These are phyloP conservation scores for Daldinia loculata DNA, from an alignment of 495 filamentous ascomycete genomes.

Conservation along the genomic window DNA sequence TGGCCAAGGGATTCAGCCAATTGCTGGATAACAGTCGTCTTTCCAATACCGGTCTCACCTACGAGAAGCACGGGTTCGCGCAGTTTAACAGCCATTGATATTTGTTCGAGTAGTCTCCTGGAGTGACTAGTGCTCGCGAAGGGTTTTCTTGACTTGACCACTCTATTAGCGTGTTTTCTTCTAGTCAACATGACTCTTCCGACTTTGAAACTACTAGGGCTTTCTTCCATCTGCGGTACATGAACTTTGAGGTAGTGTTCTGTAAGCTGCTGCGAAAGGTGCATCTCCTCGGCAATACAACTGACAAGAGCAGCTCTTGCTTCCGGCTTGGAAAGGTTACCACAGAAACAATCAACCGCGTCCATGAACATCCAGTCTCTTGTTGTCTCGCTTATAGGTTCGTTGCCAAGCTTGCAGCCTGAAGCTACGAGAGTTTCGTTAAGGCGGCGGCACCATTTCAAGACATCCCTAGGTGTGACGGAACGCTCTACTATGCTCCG, in stretches of 20 bases:
- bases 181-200: slow-evolving; percentile 71
- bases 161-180: slow-evolving; percentile 49
- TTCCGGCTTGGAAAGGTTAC: slow-evolving; percentile 72
- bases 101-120: slow-evolving; percentile 78
- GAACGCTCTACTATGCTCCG: slow-evolving; percentile 65
- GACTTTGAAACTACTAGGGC: slow-evolving; percentile 65
- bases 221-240: slow-evolving; percentile 69
- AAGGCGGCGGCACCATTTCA: slow-evolving; percentile 88
- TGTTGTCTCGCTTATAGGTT: slow-evolving; percentile 74
- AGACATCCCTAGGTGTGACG: slow-evolving; percentile 78
- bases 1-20: slow-evolving; percentile 81
- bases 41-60: slow-evolving; percentile 97
- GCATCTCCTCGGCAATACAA: slow-evolving; percentile 82
- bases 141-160: slow-evolving; percentile 60
- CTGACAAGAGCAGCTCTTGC: slow-evolving; percentile 68
- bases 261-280: slow-evolving; percentile 80
- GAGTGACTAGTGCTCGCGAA: slow-evolving; percentile 81
- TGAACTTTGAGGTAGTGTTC: slow-evolving; percentile 73
- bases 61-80: slow-evolving; percentile 91
- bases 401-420: slow-evolving; percentile 73
- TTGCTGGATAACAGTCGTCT: slow-evolving; percentile 94
- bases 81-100: slow-evolving; percentile 80
- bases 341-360: slow-evolving; percentile 86
- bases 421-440: slow-evolving; percentile 64
- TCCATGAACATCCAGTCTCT: slow-evolving; percentile 91